Evolutionary conservation across 768 basidiomycete genomes (phyloP).

Genomic region (Aureoboletus auriporus): DNA sequence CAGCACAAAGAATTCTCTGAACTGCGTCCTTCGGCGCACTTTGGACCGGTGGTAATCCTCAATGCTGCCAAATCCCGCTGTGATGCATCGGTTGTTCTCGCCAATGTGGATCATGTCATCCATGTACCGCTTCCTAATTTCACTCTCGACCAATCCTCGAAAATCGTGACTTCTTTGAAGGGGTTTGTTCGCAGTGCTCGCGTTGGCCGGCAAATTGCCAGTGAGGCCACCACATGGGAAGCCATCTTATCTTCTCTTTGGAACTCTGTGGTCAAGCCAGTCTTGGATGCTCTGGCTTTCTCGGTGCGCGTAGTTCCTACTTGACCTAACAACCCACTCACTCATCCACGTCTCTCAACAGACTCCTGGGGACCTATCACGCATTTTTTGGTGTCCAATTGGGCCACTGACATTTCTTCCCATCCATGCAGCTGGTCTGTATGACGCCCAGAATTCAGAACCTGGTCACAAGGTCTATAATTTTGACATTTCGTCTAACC

Average conservation of each 20-base stretch:
- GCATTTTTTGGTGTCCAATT: slow-evolving; percentile 1
- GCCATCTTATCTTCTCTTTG: slow-evolving; percentile 2
- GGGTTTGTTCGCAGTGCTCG: too few species aligned
- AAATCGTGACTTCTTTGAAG: too few species aligned
- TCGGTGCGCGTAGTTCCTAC: neutral
- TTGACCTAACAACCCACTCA: neutral
- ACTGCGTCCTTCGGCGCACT: neutral
- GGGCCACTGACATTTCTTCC: neutral
- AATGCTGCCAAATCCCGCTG: neutral
- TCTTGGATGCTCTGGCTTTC: slow-evolving; percentile 1
- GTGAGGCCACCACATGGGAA: too few species aligned
- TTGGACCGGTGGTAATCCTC: neutral
- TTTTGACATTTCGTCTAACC: slow-evolving; percentile 10
- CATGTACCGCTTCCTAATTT: too few species aligned
- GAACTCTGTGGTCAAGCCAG: slow-evolving; percentile 3
- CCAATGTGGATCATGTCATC: too few species aligned
- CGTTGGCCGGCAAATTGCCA: too few species aligned
- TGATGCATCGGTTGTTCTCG: neutral
- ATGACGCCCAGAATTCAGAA: neutral
- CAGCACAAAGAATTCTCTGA: too few species aligned
- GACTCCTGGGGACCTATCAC: neutral
- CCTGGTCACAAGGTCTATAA: neutral
- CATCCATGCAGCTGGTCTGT: slow-evolving; percentile 3
- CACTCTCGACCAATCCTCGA: too few species aligned
- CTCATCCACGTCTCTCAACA: neutral